A percentile compares a stretch with the other conserved stretches of the same genome.
Evolutionary conservation across 768 basidiomycete genomes (phyloP).

Genomic region (Macrolepiota dolichaula): DNA sequence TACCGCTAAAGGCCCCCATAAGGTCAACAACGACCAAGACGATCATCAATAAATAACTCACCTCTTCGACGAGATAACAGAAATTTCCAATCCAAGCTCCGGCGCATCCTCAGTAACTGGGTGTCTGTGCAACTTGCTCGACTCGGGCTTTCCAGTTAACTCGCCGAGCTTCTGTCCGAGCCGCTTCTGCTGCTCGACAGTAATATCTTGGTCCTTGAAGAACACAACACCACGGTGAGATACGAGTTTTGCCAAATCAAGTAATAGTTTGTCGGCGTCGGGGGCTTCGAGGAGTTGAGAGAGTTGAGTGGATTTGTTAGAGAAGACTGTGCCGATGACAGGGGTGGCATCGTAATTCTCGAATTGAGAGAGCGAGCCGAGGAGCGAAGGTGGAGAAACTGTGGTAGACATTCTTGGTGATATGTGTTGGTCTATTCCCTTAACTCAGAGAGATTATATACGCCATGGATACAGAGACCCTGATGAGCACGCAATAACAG

Average conservation of each 20-base stretch:
- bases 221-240: conserved; percentile 63
- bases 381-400: conserved; percentile 13
- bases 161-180: conserved; percentile 48
- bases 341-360: conserved; percentile 42
- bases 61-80: conserved; percentile 46
- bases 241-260: conserved; percentile 51
- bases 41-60: conserved; percentile 16
- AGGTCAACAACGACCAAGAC: background rate
- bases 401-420: background rate
- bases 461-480: background rate
- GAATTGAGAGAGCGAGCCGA: conserved; percentile 33
- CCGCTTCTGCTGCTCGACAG: conserved; percentile 44
- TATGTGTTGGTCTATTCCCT: background rate
- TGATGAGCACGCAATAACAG: background rate
- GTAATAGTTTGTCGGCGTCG: conserved; percentile 47
- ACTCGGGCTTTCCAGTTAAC: conserved; percentile 43
- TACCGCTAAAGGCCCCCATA: conserved; percentile 26
- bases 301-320: conserved; percentile 40
- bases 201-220: conserved; percentile 54
- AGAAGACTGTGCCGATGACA: conserved; percentile 55
- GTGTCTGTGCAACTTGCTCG: conserved; percentile 51
- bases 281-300: conserved; percentile 38
- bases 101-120: conserved; percentile 48
- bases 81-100: conserved; percentile 51
- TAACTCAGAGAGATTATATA: background rate